phyloP scores from a whole-genome alignment of 257 asterid genomes.

The Hygrophila difformis region DNA sequence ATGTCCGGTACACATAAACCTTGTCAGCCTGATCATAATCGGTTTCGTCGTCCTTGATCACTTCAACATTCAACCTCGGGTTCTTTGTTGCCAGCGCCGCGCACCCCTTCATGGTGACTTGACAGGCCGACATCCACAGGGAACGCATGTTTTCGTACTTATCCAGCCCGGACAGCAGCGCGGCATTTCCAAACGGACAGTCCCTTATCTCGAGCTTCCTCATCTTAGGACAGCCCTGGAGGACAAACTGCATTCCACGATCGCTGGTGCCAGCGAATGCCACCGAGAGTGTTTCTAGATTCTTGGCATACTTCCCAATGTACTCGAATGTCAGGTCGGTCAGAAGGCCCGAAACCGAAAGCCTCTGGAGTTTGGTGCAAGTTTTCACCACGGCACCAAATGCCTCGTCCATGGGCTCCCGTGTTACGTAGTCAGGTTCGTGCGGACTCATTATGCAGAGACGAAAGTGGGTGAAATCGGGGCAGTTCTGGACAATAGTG shows the following conservation, averaged over 20 bases:
- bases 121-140: conserved; percentile 77
- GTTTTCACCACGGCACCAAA: conserved; percentile 77
- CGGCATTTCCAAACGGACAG: conserved; percentile 71
- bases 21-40: conserved; percentile 27
- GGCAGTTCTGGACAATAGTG: conserved; percentile 61
- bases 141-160: conserved; percentile 76
- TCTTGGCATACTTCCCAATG: conserved; percentile 69
- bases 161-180: conserved; percentile 50
- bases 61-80: conserved; percentile 41
- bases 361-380: conserved; percentile 68
- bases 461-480: conserved; percentile 82
- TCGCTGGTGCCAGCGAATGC: conserved; percentile 89
- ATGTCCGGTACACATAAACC: conserved; percentile 32
- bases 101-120: conserved; percentile 60
- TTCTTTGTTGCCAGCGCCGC: conserved; percentile 48
- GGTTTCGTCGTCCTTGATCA: conserved; percentile 22
- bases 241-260: conserved; percentile 72
- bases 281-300: conserved; percentile 76
- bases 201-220: conserved; percentile 90
- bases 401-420: conserved; percentile 85
- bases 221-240: conserved; percentile 70
- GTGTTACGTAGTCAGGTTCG: conserved; percentile 63
- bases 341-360: conserved; percentile 65
- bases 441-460: conserved; percentile 80
- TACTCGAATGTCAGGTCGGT: conserved; percentile 73